Base-by-base conservation (phyloP, 495 filamentous ascomycete species). In the Trichoderma virens region DNA sequence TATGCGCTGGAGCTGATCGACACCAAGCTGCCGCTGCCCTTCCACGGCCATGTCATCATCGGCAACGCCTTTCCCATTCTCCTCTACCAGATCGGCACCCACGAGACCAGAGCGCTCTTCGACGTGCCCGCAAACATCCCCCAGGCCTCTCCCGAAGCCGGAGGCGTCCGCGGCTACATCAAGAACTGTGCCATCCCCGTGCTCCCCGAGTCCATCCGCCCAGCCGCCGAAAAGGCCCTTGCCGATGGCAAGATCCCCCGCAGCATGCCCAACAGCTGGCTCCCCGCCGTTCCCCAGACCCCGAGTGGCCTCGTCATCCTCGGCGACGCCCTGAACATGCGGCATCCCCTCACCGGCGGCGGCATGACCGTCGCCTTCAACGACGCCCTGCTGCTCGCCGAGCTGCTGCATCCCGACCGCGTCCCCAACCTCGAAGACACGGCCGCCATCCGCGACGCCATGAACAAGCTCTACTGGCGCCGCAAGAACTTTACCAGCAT, bases 341-440 rank as follows among this genome's bases (percentile, higher is more conserved):
- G 93, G 5, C 93, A 97, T 77, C 93, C 93, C 0, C 78, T 97
- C 14, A 97, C 93, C 0, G 93, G 93, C 62, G 93, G 93, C 68
- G 93, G 93, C 67, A 97, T 97, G 93, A 97, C 93, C 0, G 93
- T 97, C 0, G 93, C 90, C 3, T 86, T 97, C 70, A 92, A 90
- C 70, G 93, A 97, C 73, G 93, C 88, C 1, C 83, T 91, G 8
- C 74, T 93, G 0, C 79, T 97, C n/a, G 76, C 84, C 14, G 80
- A 86, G 1, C 74, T 96, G 31, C 83, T 97, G 1, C 80, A 80
- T 62, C 91, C 90, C 0, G 74, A 83, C 56, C 70, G 73, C 0
- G 80, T 95, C 5, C 90, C 91, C 3, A 76, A 80, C 66, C 78
- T 98, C n/a, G 82, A 79, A 32, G 82, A 96, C 70, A 85, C 85